These are phyloP conservation scores for Nyssa sinensis DNA, from an alignment of 148 eudicot species.

Conservation along the genomic window DNA sequence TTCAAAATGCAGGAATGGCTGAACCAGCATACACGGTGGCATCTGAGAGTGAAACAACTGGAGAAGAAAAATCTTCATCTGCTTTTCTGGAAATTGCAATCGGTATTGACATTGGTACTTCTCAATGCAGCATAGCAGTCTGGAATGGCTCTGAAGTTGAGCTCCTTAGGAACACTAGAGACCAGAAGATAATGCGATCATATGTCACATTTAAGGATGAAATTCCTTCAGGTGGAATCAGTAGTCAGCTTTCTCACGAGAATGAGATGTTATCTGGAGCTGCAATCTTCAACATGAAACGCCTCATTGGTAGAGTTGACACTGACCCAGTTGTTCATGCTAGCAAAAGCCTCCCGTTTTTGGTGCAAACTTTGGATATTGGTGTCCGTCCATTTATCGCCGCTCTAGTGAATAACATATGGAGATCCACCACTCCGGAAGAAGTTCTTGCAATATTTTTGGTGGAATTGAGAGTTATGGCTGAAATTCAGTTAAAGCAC, in stretches of 20 bases:
- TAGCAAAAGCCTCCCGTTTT: slow-evolving; percentile 74
- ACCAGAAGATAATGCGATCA: slow-evolving; percentile 70
- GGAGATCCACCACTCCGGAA: slow-evolving; percentile 89
- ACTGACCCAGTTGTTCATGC: slow-evolving; percentile 79
- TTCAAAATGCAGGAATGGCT: slow-evolving; percentile 56
- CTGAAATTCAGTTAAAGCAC: slow-evolving; percentile 57
- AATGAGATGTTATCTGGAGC: slow-evolving; percentile 69
- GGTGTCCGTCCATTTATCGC: slow-evolving; percentile 90
- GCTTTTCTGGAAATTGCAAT: slow-evolving; percentile 64
- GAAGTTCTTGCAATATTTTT: slow-evolving; percentile 85
- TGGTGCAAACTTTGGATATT: slow-evolving; percentile 71
- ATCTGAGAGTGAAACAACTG: slow-evolving; percentile 77
- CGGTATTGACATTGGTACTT: slow-evolving; percentile 88
- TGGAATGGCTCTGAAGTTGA: slow-evolving; percentile 87
- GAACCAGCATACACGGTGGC: slow-evolving; percentile 81
- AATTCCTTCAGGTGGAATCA: slow-evolving; percentile 63
- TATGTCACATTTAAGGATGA: slow-evolving; percentile 82
- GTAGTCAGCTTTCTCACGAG: slow-evolving; percentile 56
- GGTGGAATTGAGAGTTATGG: slow-evolving; percentile 71
- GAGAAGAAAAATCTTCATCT: slow-evolving; percentile 59
- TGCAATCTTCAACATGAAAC: slow-evolving; percentile 75
- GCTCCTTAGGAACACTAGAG: slow-evolving; percentile 62
- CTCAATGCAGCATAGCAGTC: slow-evolving; percentile 74
- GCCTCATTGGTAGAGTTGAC: slow-evolving; percentile 78
- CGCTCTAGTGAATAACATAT: slow-evolving; percentile 68